Conservation (phyloP, 495 filamentous ascomycete genomes). For the Daldinia caldariorum region DNA sequence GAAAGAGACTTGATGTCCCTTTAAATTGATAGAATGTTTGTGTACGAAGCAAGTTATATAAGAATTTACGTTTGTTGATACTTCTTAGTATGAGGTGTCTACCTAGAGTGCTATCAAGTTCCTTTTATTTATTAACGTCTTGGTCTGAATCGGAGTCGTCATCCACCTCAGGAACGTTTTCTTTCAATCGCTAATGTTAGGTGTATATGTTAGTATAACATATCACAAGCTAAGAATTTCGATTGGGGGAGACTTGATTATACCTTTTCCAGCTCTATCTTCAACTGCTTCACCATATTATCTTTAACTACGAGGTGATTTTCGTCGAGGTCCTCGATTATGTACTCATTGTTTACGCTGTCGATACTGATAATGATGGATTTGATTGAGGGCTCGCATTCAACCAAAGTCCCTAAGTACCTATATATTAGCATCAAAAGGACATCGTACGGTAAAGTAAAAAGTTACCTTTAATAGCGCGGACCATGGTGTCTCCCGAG, state of each 20-base stretch:
- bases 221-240: constrained; percentile 1
- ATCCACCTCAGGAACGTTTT: constrained; percentile 57
- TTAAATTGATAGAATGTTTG: constrained; percentile 3
- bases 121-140: constrained; percentile 40
- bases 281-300: constrained; percentile 68
- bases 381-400: constrained; percentile 73
- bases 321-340: constrained; percentile 78
- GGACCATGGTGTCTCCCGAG: constrained; percentile 26
- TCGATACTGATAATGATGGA: constrained; percentile 70
- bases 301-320: constrained; percentile 78
- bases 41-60: constrained; percentile 1
- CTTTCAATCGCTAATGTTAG: constrained; percentile 54
- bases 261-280: constrained; percentile 68
- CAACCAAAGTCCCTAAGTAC: constrained; percentile 73
- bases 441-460: neutral
- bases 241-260: constrained; percentile 5
- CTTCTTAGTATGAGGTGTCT: neutral
- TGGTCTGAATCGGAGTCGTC: constrained; percentile 49
- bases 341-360: constrained; percentile 61
- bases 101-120: neutral
- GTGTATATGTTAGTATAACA: constrained; percentile 12
- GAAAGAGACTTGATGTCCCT: constrained; percentile 10
- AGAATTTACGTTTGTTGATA: constrained; percentile 1
- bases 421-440: constrained; percentile 18
- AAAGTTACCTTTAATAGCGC: constrained; percentile 37